A percentile compares a stretch with the other conserved stretches of the same genome.
Conservation (phyloP, 129 eudicot species). For the Rutidosis leptorrhynchoides region DNA sequence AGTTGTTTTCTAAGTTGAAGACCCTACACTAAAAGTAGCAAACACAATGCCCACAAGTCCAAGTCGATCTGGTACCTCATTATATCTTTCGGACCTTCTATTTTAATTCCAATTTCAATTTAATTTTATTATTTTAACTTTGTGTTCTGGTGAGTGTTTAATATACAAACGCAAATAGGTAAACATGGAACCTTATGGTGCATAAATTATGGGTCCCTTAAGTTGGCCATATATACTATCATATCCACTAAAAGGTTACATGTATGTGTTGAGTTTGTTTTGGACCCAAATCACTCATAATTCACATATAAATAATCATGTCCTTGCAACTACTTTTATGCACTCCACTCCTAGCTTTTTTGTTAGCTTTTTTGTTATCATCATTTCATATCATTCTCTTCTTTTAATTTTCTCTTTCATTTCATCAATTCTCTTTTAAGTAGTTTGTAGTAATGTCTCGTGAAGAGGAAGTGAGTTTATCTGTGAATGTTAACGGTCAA, state of each 20-base stretch:
- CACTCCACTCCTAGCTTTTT: conserved; percentile 26
- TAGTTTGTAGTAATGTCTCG: conserved; percentile 12
- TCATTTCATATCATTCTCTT: conserved; percentile 17
- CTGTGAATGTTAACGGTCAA: conserved; percentile 56
- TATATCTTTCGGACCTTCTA: conserved; percentile 23
- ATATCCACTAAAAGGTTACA: conserved; percentile 33
- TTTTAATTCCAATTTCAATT: not conserved
- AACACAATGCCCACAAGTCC: conserved; percentile 32
- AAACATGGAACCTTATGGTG: conserved; percentile 16
- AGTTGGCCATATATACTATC: conserved; percentile 33
- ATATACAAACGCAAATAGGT: conserved; percentile 13
- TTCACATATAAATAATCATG: conserved; percentile 37
- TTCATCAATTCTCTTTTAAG: not conserved
- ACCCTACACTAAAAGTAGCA: conserved; percentile 45
- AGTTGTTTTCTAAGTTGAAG: conserved; percentile 34
- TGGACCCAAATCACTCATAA: conserved; percentile 32
- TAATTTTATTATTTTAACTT: conserved; percentile 1
- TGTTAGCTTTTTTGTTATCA: conserved; percentile 17
- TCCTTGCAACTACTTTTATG: conserved; percentile 32
- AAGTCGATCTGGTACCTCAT: conserved; percentile 33
- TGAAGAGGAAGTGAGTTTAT: conserved; percentile 42
- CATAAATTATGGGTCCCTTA: conserved; percentile 27
- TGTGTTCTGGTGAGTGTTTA: conserved; percentile 23
- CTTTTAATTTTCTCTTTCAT: conserved; percentile 3
- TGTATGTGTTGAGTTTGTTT: conserved; percentile 33